Conservation (phyloP, 805 yeast species). For the Candida takata region DNA sequence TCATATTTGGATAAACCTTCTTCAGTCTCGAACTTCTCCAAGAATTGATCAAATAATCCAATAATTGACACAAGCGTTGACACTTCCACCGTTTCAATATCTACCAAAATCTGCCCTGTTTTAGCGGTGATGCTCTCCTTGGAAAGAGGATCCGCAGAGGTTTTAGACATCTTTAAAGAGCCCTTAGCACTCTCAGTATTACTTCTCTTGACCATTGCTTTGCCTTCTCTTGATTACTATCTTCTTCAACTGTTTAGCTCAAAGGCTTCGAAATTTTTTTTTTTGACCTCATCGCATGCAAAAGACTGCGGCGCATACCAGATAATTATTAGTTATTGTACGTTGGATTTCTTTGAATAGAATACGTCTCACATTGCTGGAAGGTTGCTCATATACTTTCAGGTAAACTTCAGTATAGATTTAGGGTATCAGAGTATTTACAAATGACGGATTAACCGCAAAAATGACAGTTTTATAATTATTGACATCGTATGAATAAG, state of each 20-base stretch:
- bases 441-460: too few relatives aligned
- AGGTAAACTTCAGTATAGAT: too few relatives aligned
- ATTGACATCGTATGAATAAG: too few relatives aligned
- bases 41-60: constrained; percentile 16
- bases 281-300: not conserved
- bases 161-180: constrained; percentile 1
- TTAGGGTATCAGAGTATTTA: too few relatives aligned
- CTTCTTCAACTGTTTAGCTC: too few relatives aligned
- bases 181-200: constrained; percentile 1
- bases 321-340: too few relatives aligned
- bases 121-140: constrained; percentile 10
- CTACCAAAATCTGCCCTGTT: constrained; percentile 7
- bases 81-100: constrained; percentile 5
- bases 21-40: constrained; percentile 16
- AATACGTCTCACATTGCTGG: too few relatives aligned
- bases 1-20: constrained; percentile 16
- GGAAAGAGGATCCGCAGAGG: constrained; percentile 5
- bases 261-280: not conserved
- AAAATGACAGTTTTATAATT: too few relatives aligned
- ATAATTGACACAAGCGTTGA: constrained; percentile 7
- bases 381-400: too few relatives aligned
- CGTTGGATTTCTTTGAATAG: too few relatives aligned
- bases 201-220: constrained; percentile 12
- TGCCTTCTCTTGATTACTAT: too few relatives aligned
- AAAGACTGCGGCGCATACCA: not conserved